Conservation (phyloP, 2,329 filamentous ascomycete genomes). For the Fusarium cyanostomum region DNA sequence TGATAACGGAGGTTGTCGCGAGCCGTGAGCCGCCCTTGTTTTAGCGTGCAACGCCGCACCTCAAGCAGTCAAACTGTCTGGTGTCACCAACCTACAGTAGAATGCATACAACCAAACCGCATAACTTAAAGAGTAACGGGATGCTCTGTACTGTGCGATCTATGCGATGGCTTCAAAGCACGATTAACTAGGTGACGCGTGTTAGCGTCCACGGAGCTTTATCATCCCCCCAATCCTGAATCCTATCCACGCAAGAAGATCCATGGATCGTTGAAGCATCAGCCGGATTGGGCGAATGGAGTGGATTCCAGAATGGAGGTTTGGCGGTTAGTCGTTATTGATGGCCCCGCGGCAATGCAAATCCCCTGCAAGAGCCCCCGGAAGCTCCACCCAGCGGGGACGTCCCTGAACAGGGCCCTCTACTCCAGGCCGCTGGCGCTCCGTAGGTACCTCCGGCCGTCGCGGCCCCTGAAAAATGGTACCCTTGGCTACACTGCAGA, state of each 20-base stretch:
- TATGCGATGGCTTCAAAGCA: not conserved
- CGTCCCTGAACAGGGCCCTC: conserved; percentile 17
- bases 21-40: no score
- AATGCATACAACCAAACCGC: no score
- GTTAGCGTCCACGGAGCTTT: conserved; percentile 6
- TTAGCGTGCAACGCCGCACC: no score
- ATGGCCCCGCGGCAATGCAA: no score
- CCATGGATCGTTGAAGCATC: not conserved
- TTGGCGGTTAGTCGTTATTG: conserved; percentile 2
- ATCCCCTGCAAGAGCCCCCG: not conserved
- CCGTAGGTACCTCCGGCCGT: no score
- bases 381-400: conserved; percentile 8
- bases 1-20: no score
- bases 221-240: not conserved
- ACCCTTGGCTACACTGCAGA: not conserved
- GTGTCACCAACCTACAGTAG: no score
- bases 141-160: not conserved
- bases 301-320: conserved; percentile 5
- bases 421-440: not conserved
- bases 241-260: not conserved
- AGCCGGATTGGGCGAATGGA: not conserved
- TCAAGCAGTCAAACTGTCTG: no score
- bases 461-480: conserved; percentile 21
- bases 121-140: not conserved
- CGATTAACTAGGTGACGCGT: not conserved